A percentile compares a stretch with the other conserved stretches of the same genome.
These are phyloP conservation scores for Acanthamoeba castellanii DNA, from an alignment of 208 protist genomes.

Conservation along the genomic window DNA sequence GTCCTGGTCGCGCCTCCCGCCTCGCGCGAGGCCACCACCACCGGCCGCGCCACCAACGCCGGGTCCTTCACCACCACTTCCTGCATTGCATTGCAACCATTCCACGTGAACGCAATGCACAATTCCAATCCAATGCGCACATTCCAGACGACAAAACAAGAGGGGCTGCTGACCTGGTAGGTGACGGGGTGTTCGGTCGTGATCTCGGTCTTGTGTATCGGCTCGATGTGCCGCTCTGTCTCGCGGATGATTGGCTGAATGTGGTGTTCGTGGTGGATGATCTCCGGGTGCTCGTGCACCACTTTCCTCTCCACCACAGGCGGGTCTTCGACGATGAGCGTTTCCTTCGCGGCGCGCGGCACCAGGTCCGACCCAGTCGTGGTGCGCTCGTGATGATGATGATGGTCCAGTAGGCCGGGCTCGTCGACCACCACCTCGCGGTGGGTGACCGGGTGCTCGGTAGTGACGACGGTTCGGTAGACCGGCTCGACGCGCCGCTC, in stretches of 20 bases:
- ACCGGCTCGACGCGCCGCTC: neutral
- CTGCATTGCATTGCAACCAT: neutral
- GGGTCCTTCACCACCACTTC: neutral
- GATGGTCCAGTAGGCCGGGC: too few relatives aligned
- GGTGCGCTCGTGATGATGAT: too few relatives aligned
- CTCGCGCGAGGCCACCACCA: neutral
- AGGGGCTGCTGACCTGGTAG: neutral
- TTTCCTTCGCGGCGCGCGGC: neutral
- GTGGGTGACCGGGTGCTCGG: neutral
- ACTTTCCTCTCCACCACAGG: neutral
- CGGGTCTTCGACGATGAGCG: neutral
- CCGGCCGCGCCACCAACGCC: neutral
- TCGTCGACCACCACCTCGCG: neutral
- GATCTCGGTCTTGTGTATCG: neutral
- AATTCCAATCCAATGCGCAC: neutral
- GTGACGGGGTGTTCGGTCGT: neutral
- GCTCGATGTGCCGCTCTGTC: neutral
- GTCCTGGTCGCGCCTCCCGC: neutral
- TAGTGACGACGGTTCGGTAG: neutral
- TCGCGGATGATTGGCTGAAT: neutral
- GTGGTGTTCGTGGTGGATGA: conserved; percentile 7
- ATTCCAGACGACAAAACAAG: neutral
- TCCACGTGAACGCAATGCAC: neutral
- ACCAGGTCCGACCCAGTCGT: too few relatives aligned
- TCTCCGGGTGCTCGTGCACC: neutral